Evolutionary conservation across 495 filamentous ascomycete genomes (phyloP).

Genomic region (Hypoxylon lienhwacheense): DNA sequence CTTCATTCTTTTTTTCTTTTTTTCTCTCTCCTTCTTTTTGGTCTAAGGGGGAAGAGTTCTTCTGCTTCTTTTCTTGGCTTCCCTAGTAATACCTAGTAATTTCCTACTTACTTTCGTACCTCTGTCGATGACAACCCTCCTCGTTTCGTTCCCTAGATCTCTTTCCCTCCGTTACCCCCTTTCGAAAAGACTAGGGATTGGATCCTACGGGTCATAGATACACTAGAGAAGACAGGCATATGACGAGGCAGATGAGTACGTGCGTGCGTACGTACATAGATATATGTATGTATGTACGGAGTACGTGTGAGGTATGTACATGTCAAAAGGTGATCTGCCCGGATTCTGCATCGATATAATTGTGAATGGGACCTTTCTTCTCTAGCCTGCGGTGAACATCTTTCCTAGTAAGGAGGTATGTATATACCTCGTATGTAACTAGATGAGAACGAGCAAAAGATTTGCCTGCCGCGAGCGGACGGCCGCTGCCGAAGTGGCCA

Average conservation of each 20-base stretch:
- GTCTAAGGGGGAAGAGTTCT: neutral
- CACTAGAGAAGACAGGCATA: neutral
- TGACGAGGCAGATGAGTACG: neutral
- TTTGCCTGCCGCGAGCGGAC: constrained; percentile 26
- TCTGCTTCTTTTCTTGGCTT: constrained; percentile 1
- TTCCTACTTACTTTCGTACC: too few relatives aligned
- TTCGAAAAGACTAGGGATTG: constrained; percentile 1
- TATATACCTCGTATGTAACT: too few relatives aligned
- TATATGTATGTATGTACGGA: neutral
- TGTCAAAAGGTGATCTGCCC: neutral
- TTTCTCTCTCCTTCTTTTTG: constrained; percentile 10
- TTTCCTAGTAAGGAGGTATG: too few relatives aligned
- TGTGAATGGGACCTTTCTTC: neutral
- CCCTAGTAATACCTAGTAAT: too few relatives aligned
- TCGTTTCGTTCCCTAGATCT: constrained; percentile 21
- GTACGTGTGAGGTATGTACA: neutral
- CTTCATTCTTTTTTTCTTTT: too few relatives aligned
- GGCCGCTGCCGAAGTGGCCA: constrained; percentile 30
- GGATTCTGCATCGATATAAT: constrained; percentile 1
- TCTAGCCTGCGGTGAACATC: constrained; percentile 7
- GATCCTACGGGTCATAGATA: constrained; percentile 7
- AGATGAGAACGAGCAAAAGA: too few relatives aligned
- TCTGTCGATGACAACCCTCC: too few relatives aligned
- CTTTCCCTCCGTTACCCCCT: neutral
- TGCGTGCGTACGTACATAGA: too few relatives aligned